Base-by-base conservation (phyloP, 139 green algal genomes). In the Tetradesmus obliquus region DNA sequence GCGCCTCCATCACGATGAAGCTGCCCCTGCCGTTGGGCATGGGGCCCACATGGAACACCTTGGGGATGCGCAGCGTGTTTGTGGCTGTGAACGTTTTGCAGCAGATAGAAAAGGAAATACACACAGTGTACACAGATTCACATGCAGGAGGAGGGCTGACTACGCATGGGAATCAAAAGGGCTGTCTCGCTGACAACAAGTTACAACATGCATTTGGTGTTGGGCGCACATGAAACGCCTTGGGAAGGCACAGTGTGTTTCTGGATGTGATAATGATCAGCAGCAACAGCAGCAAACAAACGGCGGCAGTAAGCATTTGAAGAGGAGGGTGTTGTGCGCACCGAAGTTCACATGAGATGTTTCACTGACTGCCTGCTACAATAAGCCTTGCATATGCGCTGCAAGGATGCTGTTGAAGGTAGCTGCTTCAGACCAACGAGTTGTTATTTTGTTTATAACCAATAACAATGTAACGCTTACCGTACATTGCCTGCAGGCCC, bases 1-100 rank as follows among this genome's bases (percentile, higher is more conserved):
- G 93, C 79, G 97, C 92, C 93, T 99, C 98, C 97, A 99, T 99
- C n/a, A 99, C 94, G 72, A 99, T 99, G 94, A 98, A 99, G 54
- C 91, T 95, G 60, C 96, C 97, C 85, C 92, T 71, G 32, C 24
- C 81, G 55, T 85, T 90, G 0, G 91, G 88, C 53, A 96, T 87
- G 5, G 76, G 51, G 0, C 96, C 96, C 53, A 93, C 96, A 88
- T 97, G 89, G 66, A 93, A 96, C n/a, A 98, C 96, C 57, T 97
- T 92, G 6, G 97, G 97, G 19, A 99, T 94, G 0, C 92, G 62
- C 32, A 98, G 53, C 3, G 95, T 94, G 7, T 93, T 24, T 2
- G 95, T 96, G 54, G 91, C 96, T 97, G 94, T 7, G 32, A 9
- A 51, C 6, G 58, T 12, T 53, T 2, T n/a, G 71, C 6, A 83